Conservation (phyloP, 2,329 filamentous ascomycete genomes). For the Colletotrichum tropicale region DNA sequence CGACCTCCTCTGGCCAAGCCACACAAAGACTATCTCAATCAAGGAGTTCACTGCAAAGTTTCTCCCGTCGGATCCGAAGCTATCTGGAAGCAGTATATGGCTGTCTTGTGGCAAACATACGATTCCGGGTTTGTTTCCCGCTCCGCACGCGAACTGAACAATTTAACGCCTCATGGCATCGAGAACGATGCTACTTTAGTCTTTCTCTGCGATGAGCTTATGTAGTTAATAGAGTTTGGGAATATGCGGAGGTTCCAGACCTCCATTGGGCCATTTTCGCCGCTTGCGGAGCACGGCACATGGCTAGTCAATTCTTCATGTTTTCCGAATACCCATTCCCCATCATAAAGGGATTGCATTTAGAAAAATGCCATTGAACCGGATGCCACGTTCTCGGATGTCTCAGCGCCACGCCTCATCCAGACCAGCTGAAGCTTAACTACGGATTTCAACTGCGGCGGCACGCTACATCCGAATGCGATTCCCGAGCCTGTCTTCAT, state of each 20-base stretch:
- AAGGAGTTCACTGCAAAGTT: background rate
- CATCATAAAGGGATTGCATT: background rate
- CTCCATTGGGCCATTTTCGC: background rate
- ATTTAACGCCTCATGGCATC: background rate
- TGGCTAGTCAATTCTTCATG: background rate
- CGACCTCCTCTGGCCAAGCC: background rate
- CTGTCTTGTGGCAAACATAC: background rate
- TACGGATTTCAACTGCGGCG: background rate
- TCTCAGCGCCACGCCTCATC: background rate
- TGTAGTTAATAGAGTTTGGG: background rate
- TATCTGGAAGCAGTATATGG: background rate
- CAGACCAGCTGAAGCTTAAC: background rate
- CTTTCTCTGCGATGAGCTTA: background rate
- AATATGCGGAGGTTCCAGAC: background rate
- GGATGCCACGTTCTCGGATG: background rate
- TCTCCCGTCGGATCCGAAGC: background rate
- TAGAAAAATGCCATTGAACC: background rate
- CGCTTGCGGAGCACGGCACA: background rate
- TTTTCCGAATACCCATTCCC: background rate
- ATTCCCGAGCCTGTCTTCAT: fast-evolving
- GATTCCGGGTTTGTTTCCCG: background rate
- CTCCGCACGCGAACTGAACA: background rate
- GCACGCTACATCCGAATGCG: background rate
- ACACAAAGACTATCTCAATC: background rate
- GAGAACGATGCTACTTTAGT: background rate